Percentiles rank a stretch among this genome's conserved stretches.
phyloP scores from a whole-genome alignment of 1,139 yeast species.

The Yamadazyma songkhlaensis region DNA sequence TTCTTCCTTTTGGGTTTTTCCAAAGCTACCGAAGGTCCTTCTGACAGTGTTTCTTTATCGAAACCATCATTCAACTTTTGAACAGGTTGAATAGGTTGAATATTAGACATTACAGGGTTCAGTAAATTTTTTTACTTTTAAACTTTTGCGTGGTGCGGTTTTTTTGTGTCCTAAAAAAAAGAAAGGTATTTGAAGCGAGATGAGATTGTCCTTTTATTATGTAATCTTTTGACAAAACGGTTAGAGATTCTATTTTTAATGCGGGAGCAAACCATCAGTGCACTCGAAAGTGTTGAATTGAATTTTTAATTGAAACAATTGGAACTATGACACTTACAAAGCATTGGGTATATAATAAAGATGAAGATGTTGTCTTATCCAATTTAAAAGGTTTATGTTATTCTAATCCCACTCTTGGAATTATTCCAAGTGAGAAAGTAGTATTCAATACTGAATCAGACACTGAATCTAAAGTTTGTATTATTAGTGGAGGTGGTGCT shows the following conservation, averaged over 20 bases:
- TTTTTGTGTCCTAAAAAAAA: neutral
- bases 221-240: constrained; percentile 1
- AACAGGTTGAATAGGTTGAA: neutral
- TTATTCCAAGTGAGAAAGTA: constrained; percentile 68
- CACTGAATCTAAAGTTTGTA: constrained; percentile 53
- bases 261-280: no score
- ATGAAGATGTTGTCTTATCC: constrained; percentile 60
- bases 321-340: constrained; percentile 22
- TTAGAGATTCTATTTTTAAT: neutral
- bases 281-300: neutral
- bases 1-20: constrained; percentile 6
- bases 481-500: constrained; percentile 90
- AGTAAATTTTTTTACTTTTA: neutral
- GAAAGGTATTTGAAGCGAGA: constrained; percentile 6
- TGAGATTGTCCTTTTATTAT: constrained; percentile 3
- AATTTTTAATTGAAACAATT: neutral
- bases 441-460: constrained; percentile 46
- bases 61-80: neutral
- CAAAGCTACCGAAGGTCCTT: constrained; percentile 2
- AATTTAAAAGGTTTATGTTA: constrained; percentile 66
- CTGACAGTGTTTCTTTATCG: constrained; percentile 2
- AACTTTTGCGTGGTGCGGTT: constrained; percentile 3
- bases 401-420: constrained; percentile 62
- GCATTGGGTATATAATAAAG: constrained; percentile 49
- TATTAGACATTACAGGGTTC: constrained; percentile 1